Evolutionary conservation across 2,329 filamentous ascomycete species (phyloP).

Genomic region (Aspergillus pseudoglaucus): DNA sequence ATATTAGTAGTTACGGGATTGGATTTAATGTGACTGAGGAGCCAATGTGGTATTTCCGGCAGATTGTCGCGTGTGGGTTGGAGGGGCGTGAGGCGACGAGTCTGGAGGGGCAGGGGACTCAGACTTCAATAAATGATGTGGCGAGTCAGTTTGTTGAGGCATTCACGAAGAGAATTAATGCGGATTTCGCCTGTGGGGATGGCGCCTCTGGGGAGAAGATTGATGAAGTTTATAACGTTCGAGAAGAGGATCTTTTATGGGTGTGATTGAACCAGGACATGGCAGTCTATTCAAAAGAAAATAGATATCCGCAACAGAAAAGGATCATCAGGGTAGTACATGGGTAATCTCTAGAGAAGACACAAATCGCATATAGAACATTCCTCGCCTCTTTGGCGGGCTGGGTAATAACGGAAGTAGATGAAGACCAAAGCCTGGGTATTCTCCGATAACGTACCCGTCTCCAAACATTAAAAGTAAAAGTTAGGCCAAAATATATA

Average conservation of each 20-base stretch:
- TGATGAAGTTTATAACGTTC: slow-evolving; percentile 34
- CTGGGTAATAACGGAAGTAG: not conserved
- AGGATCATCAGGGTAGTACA: not conserved
- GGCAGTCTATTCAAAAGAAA: not conserved
- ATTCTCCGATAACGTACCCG: slow-evolving; percentile 2
- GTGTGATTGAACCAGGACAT: not conserved
- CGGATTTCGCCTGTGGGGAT: slow-evolving; percentile 27
- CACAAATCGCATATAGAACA: not conserved
- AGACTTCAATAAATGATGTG: slow-evolving; percentile 32
- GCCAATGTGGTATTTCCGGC: slow-evolving; percentile 59
- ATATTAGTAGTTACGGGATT: slow-evolving; percentile 78
- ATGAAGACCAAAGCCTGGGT: not conserved
- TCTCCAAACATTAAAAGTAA: slow-evolving; percentile 9
- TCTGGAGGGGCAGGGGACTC: slow-evolving; percentile 50
- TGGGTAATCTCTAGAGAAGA: not conserved
- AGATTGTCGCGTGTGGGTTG: slow-evolving; percentile 87
- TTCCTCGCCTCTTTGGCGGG: not conserved
- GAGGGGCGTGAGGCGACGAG: slow-evolving; percentile 74
- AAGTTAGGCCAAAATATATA: slow-evolving; percentile 10
- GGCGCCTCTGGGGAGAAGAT: slow-evolving; percentile 27
- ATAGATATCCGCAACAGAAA: not conserved
- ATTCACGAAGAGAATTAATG: slow-evolving; percentile 34
- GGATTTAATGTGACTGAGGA: slow-evolving; percentile 53
- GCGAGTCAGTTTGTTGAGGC: slow-evolving; percentile 30
- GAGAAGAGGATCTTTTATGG: slow-evolving; percentile 24